These are phyloP conservation scores for Halophytophthora polymorphica DNA, from an alignment of 352 stramenopile genomes.

Conservation along the genomic window DNA sequence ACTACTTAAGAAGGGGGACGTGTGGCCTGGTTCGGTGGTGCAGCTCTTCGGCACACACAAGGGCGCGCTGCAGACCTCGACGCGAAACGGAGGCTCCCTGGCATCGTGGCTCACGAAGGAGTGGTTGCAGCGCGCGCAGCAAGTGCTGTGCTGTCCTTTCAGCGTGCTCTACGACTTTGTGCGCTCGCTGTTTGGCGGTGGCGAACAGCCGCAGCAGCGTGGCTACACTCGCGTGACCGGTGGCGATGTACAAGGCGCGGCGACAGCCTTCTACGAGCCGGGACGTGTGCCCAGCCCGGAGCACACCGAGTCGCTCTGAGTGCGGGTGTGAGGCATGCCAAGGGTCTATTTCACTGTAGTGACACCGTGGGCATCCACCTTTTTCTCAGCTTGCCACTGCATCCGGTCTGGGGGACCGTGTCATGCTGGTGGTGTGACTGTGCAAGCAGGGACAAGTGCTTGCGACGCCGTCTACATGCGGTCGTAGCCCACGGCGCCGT, in stretches of 20 bases:
- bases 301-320: conserved; percentile 37
- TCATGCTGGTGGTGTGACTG: too few species aligned
- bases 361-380: too few species aligned
- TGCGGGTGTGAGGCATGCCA: not conserved
- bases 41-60: conserved; percentile 80
- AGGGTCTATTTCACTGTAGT: too few species aligned
- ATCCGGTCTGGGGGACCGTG: not conserved
- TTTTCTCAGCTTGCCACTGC: too few species aligned
- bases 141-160: conserved; percentile 69
- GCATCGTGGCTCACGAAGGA: conserved; percentile 25
- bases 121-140: conserved; percentile 39
- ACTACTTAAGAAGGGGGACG: conserved; percentile 76
- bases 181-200: conserved; percentile 52
- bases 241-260: conserved; percentile 4
- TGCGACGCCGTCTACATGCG: conserved; percentile 62
- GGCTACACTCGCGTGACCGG: conserved; percentile 46
- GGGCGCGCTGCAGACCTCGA: conserved; percentile 15
- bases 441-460: not conserved
- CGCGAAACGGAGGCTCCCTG: conserved; percentile 9
- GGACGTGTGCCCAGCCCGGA: conserved; percentile 50
- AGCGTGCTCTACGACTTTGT: conserved; percentile 69
- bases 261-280: conserved; percentile 52
- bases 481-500: conserved; percentile 71
- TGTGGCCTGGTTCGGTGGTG: conserved; percentile 77
- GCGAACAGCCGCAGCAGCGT: conserved; percentile 27